Evolutionary conservation across 805 yeast species (phyloP), one percentile per base, ranked within the genome.

Genomic region (Nematodospora valgi): DNA sequence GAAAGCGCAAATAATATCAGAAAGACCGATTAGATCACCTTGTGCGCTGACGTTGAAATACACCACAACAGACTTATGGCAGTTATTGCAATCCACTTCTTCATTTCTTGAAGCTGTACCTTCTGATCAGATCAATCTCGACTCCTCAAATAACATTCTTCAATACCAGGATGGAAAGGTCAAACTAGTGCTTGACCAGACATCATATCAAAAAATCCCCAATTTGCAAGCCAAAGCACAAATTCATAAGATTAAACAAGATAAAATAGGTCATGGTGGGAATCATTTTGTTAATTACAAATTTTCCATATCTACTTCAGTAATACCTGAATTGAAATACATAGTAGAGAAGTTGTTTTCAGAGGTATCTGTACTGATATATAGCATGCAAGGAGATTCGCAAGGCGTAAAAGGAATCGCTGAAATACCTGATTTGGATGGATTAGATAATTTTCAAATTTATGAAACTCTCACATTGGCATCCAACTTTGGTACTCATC

Each of bases 181-280:
- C 12, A 23, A 10, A 5, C 8, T 33, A 6, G 21, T 20, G 12
- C 4, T 33, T 14, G 13, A 25, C 19, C 37, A 33, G 19, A 19
- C 30, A 12, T 20, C 19, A n/a, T 35, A 22, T 27, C 34, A 30
- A 17, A 23, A 23, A 25, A 13, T 35, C 14, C 39, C 39, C 11
- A 29, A 17, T 14, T 29, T 29, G 16, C 13, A 8, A 11, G 13
- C 16, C 12, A 20, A 20, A n/a, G 12, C 19, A 8, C 19, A 5
- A n/a, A 11, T 29, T n/a, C 27, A 22, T 10, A 38, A 38, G 20
- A 9, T 33, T 10, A 35, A 22, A 9, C 27, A 28, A 10, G 30
- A 37, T 22, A 38, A 33, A 15, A 20, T 23, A 4, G 33, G 34
- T 6, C 38, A 38, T 30, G 41, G 41, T 11, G 28, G 34, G 13